Evolutionary conservation across 108 stramenopile genomes (phyloP).

Genomic region (Pseudonitzschia multiseries): DNA sequence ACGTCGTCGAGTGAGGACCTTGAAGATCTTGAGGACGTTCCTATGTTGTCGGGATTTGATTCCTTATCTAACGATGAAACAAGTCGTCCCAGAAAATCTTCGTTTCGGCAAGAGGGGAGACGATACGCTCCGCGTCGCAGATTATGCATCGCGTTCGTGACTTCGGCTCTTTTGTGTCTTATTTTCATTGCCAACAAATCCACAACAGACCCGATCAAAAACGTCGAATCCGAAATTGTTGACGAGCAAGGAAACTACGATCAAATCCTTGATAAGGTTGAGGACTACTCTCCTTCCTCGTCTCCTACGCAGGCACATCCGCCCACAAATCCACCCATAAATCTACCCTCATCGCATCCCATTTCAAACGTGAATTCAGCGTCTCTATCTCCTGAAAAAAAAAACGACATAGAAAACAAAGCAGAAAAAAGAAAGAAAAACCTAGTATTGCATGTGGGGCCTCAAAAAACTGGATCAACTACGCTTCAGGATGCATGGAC

Average conservation of each 20-base stretch:
- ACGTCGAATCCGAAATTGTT: neutral
- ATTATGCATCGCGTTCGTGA: neutral
- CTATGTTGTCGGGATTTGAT: neutral
- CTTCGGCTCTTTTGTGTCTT: neutral
- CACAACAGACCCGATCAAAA: neutral
- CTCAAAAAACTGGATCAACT: constrained; percentile 19
- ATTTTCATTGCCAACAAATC: neutral
- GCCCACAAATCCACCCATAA: neutral
- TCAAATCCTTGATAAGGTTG: neutral
- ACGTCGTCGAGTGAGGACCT: neutral
- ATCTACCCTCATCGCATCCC: neutral
- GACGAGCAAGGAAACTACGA: neutral
- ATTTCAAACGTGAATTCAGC: neutral
- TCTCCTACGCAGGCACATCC: neutral
- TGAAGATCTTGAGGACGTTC: neutral
- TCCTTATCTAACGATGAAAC: neutral
- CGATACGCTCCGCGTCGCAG: neutral
- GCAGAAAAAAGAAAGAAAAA: constrained; percentile 1
- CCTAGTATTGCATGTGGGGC: constrained; percentile 13
- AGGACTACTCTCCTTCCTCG: neutral
- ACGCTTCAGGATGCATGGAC: constrained; percentile 17
- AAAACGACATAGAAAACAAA: neutral
- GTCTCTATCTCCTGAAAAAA: neutral
- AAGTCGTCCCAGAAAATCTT: neutral
- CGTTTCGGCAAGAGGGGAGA: neutral